Evolutionary conservation across 2,329 filamentous ascomycete genomes (phyloP), one percentile per base, ranked within the genome.

Genomic region (Sporothrix schenckii): DNA sequence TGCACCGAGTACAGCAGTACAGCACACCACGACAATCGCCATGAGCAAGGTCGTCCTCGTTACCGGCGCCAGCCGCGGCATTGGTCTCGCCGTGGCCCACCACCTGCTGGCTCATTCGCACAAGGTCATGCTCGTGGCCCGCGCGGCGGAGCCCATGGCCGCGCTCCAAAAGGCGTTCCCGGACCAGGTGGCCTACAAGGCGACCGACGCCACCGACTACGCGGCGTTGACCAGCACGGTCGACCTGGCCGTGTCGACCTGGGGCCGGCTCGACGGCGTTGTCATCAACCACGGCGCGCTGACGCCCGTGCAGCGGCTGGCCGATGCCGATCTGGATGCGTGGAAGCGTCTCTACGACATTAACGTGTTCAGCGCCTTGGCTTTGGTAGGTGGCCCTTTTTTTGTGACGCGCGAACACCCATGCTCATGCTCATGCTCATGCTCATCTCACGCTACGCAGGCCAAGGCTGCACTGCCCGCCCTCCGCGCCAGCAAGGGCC

Each of bases 281-380:
- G 88, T 99, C 14, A 82, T 98, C 72, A 98, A 98, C 79, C 95
- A 99, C 78, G 94, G 93, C 24, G 84, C 89, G 0, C 81, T 99
- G 58, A 86, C 88, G n/a, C 91, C 93, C 0, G 89, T 96, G 54
- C 88, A 87, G 66, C 88, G 87, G 71, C 82, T 98, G 58, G 88
- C 82, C 3, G 87, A 94, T 69, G 84, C 86, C 19, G 86, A 87
- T n/a, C 77, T 88, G 0, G 88, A 91, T 50, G 89, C 91, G 72
- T 97, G 94, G 92, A 90, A 88, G 76, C 80, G 82, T 1, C 83
- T 86, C 10, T 97, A 93, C 79, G 90, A 97, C 75, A 83, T 93
- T 72, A 98, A 98, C 78, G 88, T 98, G 75, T 93, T 97, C 78
- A 94, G 92, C 74, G 88, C 88, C 39, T 82, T 97, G 58, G 89